Conservation (phyloP, 2,329 filamentous ascomycete species). For the Xylariaceae sp. region DNA sequence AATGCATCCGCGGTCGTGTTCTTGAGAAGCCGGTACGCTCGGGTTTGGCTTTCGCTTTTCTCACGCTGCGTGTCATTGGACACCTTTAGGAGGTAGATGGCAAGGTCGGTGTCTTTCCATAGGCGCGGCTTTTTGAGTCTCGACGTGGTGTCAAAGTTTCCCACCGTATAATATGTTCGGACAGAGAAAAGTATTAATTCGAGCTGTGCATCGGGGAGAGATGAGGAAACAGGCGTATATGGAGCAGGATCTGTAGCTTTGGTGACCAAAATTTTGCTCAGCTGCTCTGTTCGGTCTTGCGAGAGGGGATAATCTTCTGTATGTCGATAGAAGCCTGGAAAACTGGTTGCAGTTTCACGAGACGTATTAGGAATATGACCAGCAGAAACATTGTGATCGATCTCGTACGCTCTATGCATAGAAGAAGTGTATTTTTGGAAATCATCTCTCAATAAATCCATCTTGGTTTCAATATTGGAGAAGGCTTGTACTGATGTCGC, state of each 20-base stretch:
- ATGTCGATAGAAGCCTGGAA: background rate
- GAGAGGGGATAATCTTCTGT: background rate
- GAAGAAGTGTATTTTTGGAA: background rate
- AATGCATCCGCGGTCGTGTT: background rate
- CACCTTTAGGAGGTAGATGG: background rate
- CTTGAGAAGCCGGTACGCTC: background rate
- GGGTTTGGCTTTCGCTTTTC: background rate
- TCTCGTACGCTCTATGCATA: background rate
- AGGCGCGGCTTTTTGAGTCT: background rate
- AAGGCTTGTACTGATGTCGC: background rate
- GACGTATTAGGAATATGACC: no score
- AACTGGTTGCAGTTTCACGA: background rate
- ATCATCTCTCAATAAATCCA: background rate
- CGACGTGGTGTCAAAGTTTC: background rate
- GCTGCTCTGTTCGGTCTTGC: background rate
- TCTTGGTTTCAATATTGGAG: background rate
- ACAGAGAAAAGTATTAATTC: background rate
- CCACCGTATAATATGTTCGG: background rate
- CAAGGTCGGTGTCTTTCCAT: background rate
- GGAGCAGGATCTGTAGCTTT: background rate
- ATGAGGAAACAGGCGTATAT: no score
- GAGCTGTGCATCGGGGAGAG: background rate
- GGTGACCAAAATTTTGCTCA: background rate
- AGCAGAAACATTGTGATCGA: background rate
- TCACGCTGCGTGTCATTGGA: background rate